Percentiles rank a stretch among this genome's conserved stretches.
These are phyloP conservation scores for Linnemannia elongata DNA, from an alignment of 192 early-diverging fungal genomes.

Conservation along the genomic window DNA sequence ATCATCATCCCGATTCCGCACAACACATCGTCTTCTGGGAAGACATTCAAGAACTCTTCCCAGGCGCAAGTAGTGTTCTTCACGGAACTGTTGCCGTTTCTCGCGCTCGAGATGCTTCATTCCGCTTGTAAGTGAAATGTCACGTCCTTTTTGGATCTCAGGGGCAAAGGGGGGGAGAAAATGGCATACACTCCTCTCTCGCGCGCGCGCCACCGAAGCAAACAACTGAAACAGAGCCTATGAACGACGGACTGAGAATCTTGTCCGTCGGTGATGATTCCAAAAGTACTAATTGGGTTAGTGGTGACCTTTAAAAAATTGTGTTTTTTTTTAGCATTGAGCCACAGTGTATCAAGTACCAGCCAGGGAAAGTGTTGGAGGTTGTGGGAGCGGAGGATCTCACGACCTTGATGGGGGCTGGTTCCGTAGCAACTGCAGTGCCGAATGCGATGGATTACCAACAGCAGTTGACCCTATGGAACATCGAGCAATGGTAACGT, in stretches of 20 bases:
- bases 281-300: no score
- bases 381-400: not conserved
- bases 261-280: no score
- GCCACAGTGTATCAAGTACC: not conserved
- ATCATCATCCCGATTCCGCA: not conserved
- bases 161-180: no score
- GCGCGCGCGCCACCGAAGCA: no score
- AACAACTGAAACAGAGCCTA: no score
- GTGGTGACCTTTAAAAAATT: not conserved
- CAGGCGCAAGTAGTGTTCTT: not conserved
- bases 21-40: not conserved
- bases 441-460: no score
- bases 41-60: not conserved
- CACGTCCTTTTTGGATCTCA: no score
- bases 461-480: not conserved
- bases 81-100: not conserved
- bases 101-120: not conserved
- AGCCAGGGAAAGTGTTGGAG: not conserved
- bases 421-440: no score
- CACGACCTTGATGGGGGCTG: no score
- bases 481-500: not conserved
- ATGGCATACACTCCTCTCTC: no score
- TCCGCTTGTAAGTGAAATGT: not conserved
- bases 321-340: not conserved
- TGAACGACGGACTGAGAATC: no score